Percentiles rank a stretch among this genome's conserved stretches.
Conservation (phyloP, 1,284 basidiomycete species). For the Melampsora medusae region DNA sequence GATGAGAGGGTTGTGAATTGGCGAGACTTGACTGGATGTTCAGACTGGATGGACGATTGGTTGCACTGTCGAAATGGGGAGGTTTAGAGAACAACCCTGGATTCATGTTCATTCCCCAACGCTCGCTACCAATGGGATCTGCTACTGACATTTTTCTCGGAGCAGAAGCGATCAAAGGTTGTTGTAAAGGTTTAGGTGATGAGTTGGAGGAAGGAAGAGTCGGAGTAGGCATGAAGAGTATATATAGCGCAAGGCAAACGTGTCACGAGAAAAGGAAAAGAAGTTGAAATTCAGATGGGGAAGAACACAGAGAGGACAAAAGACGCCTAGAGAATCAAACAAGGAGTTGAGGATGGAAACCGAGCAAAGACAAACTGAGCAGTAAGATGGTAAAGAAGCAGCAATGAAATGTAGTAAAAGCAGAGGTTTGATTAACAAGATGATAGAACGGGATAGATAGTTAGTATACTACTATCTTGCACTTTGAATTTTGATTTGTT, state of each 20-base stretch:
- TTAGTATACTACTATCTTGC: no score
- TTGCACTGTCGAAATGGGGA: not conserved
- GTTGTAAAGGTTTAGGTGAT: not conserved
- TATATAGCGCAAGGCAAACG: not conserved
- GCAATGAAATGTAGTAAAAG: not conserved
- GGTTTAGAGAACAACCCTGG: not conserved
- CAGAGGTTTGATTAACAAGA: no score
- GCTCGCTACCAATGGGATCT: not conserved
- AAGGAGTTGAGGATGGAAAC: slow-evolving; percentile 3
- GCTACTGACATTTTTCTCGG: not conserved
- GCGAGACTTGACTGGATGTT: not conserved
- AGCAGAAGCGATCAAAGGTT: not conserved
- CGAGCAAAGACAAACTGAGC: not conserved
- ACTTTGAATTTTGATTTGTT: no score
- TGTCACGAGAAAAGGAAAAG: not conserved
- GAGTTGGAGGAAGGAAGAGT: slow-evolving; percentile 4
- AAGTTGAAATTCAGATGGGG: not conserved
- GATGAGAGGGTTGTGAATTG: not conserved
- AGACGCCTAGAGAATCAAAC: slow-evolving; percentile 1
- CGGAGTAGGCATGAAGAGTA: not conserved
- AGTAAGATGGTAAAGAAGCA: not conserved
- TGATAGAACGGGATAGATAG: no score
- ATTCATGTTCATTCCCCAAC: not conserved
- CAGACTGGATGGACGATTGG: not conserved
- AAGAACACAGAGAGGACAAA: not conserved